These are phyloP conservation scores for Trichoderma erinaceum DNA, from an alignment of 495 filamentous ascomycete genomes.

Conservation along the genomic window DNA sequence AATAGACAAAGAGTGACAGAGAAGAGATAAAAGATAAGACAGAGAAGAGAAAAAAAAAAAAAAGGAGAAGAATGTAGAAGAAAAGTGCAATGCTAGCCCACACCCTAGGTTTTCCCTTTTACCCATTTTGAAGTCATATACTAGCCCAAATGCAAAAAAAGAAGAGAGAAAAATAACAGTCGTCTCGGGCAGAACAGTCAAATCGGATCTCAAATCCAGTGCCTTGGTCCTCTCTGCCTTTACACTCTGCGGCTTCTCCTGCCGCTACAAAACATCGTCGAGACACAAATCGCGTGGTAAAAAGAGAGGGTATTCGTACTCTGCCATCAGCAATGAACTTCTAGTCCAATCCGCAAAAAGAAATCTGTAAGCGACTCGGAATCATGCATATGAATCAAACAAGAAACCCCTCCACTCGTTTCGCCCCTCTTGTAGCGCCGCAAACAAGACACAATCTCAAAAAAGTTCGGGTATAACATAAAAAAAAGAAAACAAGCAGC, in stretches of 20 bases:
- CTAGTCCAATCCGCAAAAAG: constrained; percentile 1
- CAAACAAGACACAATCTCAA: constrained; percentile 17
- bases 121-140: constrained; percentile 3
- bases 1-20: neutral
- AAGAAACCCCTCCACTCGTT: neutral
- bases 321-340: neutral
- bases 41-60: neutral
- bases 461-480: constrained; percentile 24
- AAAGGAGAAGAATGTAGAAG: neutral
- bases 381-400: constrained; percentile 9
- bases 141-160: constrained; percentile 1
- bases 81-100: neutral
- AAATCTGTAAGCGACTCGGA: constrained; percentile 6
- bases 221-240: neutral
- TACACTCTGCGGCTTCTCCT: neutral
- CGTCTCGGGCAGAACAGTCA: neutral
- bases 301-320: neutral
- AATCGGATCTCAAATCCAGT: neutral
- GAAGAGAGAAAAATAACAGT: neutral
- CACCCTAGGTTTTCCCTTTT: neutral
- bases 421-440: neutral
- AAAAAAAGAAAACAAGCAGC: constrained; percentile 15
- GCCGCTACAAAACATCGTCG: constrained; percentile 1
- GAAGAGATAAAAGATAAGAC: neutral
- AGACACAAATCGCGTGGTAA: neutral